Evolutionary conservation across 257 asterid species (phyloP).

Genomic region (Scutellaria baicalensis): DNA sequence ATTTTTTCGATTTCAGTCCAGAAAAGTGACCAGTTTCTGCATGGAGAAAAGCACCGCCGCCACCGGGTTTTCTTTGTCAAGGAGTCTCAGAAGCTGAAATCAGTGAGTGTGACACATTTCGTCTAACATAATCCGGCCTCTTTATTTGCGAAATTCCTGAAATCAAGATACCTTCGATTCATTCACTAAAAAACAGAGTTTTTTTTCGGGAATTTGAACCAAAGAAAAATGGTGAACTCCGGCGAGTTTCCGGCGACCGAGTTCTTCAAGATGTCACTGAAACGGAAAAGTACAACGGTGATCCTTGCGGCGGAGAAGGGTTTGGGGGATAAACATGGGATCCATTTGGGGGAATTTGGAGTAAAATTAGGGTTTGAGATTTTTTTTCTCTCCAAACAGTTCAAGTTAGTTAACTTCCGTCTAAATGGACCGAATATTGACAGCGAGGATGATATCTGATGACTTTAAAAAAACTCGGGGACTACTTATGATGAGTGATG

Average conservation of each 20-base stretch:
- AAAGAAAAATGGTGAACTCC: slow-evolving; percentile 56
- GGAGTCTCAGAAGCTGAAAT: slow-evolving; percentile 45
- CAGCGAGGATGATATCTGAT: too few species aligned
- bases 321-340: too few species aligned
- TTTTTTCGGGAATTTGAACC: slow-evolving; percentile 67
- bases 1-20: slow-evolving; percentile 26
- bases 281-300: too few species aligned
- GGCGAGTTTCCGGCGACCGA: too few species aligned
- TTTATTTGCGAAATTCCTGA: slow-evolving; percentile 55
- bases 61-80: slow-evolving; percentile 53
- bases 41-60: slow-evolving; percentile 18
- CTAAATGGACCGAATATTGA: too few species aligned
- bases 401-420: too few species aligned
- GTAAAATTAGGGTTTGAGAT: too few species aligned
- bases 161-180: slow-evolving; percentile 52
- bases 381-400: too few species aligned
- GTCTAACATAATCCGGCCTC: slow-evolving; percentile 48
- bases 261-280: slow-evolving; percentile 71
- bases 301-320: neutral
- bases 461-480: too few species aligned
- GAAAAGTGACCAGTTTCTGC: slow-evolving; percentile 13
- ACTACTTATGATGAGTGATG: too few species aligned
- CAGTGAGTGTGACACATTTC: slow-evolving; percentile 33
- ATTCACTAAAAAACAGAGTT: slow-evolving; percentile 87
- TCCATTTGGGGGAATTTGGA: too few species aligned